phyloP scores from a whole-genome alignment of 2,329 filamentous ascomycete species.

The Gaeumannomyces sp. region DNA sequence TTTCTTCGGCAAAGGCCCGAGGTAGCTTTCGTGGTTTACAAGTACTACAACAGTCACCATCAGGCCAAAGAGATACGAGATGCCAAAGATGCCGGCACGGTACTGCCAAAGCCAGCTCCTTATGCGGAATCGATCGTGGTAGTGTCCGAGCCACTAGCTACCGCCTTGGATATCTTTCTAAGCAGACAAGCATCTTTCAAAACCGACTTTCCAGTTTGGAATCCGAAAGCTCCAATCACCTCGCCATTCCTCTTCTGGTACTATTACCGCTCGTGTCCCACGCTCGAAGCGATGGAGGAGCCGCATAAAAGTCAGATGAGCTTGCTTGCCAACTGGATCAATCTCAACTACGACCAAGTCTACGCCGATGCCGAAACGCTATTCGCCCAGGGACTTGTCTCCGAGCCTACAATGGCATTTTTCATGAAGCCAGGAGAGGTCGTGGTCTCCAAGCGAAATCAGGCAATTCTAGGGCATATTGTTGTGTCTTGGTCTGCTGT shows the following conservation, averaged over 20 bases:
- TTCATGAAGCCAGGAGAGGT: not conserved
- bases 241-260: conserved; percentile 1
- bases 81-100: not conserved
- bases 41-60: not conserved
- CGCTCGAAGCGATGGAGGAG: not conserved
- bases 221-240: not conserved
- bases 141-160: not conserved
- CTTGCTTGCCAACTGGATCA: not conserved
- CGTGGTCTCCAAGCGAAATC: not conserved
- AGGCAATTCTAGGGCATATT: no score
- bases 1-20: conserved; percentile 3
- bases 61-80: not conserved
- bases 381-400: not conserved
- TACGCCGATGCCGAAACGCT: not conserved
- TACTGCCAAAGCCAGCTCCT: not conserved
- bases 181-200: not conserved
- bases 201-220: not conserved
- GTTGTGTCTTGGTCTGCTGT: no score
- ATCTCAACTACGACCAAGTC: not conserved
- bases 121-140: not conserved
- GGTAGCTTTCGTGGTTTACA: conserved; percentile 2
- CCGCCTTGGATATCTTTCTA: not conserved
- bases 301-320: not conserved
- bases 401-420: not conserved
- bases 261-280: not conserved